A percentile compares a stretch with the other conserved stretches of the same genome.
phyloP scores from a whole-genome alignment of 257 asterid genomes.

The Osmanthus fragrans region DNA sequence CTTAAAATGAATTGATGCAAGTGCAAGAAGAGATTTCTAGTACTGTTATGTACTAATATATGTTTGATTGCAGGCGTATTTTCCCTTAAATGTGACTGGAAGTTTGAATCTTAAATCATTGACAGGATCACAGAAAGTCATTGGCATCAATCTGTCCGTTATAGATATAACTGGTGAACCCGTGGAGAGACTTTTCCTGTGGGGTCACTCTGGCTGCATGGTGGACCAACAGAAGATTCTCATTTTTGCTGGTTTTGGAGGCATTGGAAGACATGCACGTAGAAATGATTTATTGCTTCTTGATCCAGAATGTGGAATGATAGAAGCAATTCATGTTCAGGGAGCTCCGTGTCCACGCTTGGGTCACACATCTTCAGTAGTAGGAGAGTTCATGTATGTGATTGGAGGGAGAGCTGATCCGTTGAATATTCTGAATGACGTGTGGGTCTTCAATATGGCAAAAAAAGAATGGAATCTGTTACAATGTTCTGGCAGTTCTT shows the following conservation, averaged over 20 bases:
- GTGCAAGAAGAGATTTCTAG: constrained; percentile 21
- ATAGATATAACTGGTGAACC: constrained; percentile 67
- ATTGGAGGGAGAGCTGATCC: constrained; percentile 98
- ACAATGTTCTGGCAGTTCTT: constrained; percentile 63
- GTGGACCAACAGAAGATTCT: constrained; percentile 51
- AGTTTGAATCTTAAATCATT: constrained; percentile 79
- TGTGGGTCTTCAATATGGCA: constrained; percentile 59
- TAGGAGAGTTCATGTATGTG: constrained; percentile 65
- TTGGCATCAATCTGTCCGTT: constrained; percentile 42
- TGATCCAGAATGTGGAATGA: constrained; percentile 46
- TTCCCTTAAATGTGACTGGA: constrained; percentile 65
- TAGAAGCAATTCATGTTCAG: constrained; percentile 49
- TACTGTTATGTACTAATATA: constrained; percentile 41
- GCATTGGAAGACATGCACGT: constrained; percentile 89
- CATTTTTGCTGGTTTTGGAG: constrained; percentile 97
- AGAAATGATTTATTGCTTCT: constrained; percentile 67
- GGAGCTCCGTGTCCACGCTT: constrained; percentile 81
- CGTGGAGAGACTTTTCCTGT: constrained; percentile 78
- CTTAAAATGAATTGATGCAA: constrained; percentile 21
- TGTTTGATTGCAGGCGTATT: constrained; percentile 69
- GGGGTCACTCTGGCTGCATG: constrained; percentile 92
- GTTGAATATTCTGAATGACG: constrained; percentile 70
- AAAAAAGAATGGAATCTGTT: constrained; percentile 67
- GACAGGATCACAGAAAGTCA: constrained; percentile 65
- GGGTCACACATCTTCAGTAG: constrained; percentile 72